These are phyloP conservation scores for Luvunga scandens DNA, from an alignment of 345 rosid genomes.

Conservation along the genomic window DNA sequence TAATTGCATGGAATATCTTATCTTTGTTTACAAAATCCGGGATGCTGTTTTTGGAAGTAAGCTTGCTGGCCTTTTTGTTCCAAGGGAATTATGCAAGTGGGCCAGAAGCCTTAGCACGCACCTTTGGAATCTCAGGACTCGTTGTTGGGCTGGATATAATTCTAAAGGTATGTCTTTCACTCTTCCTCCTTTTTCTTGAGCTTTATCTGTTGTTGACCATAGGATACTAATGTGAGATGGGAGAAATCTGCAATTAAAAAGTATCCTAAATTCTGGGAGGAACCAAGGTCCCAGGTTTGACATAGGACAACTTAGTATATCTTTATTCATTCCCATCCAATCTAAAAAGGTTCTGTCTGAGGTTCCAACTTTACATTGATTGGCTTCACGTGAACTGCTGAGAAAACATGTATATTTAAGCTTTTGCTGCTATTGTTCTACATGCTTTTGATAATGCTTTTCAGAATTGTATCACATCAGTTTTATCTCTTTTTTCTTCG, in stretches of 20 bases:
- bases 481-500: neutral
- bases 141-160: constrained; percentile 74
- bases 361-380: neutral
- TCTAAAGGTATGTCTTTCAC: constrained; percentile 59
- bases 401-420: neutral
- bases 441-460: neutral
- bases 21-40: constrained; percentile 83
- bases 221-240: neutral
- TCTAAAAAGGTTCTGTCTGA: neutral
- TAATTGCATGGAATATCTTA: constrained; percentile 73
- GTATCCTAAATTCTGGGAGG: no score
- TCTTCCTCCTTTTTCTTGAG: neutral
- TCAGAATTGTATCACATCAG: neutral
- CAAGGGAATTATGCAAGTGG: constrained; percentile 90
- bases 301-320: no score
- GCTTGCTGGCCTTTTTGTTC: constrained; percentile 87
- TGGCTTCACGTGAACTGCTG: neutral
- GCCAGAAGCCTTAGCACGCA: constrained; percentile 65
- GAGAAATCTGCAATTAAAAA: neutral
- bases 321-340: no score
- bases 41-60: constrained; percentile 90
- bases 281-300: no score
- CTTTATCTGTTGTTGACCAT: neutral
- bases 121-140: constrained; percentile 73
- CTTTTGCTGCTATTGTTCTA: neutral